Evolutionary conservation across 768 basidiomycete species (phyloP), one percentile per base, ranked within the genome.

Genomic region (Rickenella mellea): DNA sequence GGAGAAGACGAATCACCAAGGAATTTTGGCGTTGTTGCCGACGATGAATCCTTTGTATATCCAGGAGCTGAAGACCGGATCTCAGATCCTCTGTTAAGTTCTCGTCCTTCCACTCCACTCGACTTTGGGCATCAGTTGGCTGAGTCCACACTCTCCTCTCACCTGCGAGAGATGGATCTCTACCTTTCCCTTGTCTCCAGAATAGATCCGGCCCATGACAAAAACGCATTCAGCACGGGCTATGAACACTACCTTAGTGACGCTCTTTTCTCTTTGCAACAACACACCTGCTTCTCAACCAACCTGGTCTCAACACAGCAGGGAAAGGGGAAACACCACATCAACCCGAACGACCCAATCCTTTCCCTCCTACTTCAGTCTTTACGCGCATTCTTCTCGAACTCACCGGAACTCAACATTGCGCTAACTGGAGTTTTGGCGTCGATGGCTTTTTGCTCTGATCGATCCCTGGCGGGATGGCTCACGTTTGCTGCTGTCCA

Each of bases 391-490:
- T 94, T 97, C 70, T 88, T 96, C 60, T 74, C 76, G 11, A 90
- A 94, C 49, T 70, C 83, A 0, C 80, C 92, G 10, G 85, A 92
- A 49, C 78, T 74, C 59, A 98, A 98, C 56, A 76, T 98, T 41
- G 83, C 84, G 0, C 61, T 98, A 48, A 96, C 89, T 3, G 87
- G 87, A 17, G 76, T 82, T 4, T 63, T 96, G 26, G 79, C 87
- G 3, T 75, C 79, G 9, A 64, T 98, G 14, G 88, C 89, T 0
- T 65, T 80, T n/a, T 87, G 90, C 54, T 88, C 93, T 3, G 71
- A 87, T 55, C 75, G 92, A 6, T 88, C 86, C 2, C 66, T 96
- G 20, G 77, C 82, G 0, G 91, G 92, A 1, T 98, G 92, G 92
- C 57, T 96, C 35, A 81, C 88, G 1, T 87, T 86, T 54, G 70